A percentile compares a stretch with the other conserved stretches of the same genome.
These are phyloP conservation scores for Ustilago loliicola DNA, from an alignment of 1,284 basidiomycete species.

Conservation along the genomic window DNA sequence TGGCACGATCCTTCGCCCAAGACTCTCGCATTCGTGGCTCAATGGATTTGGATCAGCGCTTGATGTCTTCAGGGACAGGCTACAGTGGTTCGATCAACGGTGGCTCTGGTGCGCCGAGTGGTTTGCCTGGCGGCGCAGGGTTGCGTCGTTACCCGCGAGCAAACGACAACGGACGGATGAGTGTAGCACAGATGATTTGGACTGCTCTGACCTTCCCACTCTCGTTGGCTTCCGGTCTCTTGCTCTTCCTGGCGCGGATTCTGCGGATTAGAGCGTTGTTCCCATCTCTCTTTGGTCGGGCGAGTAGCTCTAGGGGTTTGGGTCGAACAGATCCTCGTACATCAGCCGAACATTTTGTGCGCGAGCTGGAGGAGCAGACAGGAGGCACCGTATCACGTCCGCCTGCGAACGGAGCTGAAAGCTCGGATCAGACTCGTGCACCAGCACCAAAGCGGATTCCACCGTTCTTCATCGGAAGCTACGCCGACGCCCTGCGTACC, in stretches of 20 bases:
- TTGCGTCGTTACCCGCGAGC: constrained; percentile 28
- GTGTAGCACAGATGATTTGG: constrained; percentile 50
- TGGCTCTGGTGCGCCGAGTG: constrained; percentile 25
- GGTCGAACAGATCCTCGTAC: constrained; percentile 35
- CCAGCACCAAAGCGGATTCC: constrained; percentile 41
- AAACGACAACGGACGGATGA: constrained; percentile 9
- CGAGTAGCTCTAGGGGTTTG: not conserved
- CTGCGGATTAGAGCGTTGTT: constrained; percentile 38
- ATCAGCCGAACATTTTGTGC: constrained; percentile 43
- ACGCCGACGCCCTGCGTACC: constrained; percentile 81
- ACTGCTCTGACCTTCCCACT: constrained; percentile 52
- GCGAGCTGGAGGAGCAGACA: constrained; percentile 49
- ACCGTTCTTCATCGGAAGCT: constrained; percentile 81
- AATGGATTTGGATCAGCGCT: constrained; percentile 28
- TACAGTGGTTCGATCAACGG: not conserved
- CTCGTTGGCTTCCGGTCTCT: constrained; percentile 43
- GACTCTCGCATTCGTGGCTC: constrained; percentile 30
- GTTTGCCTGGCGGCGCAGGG: constrained; percentile 36
- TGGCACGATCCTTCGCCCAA: constrained; percentile 46
- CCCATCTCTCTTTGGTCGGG: constrained; percentile 31
- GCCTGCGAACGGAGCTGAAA: not conserved
- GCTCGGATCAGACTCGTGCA: constrained; percentile 10
- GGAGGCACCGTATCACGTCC: constrained; percentile 28
- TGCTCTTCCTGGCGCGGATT: constrained; percentile 48
- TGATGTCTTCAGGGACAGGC: constrained; percentile 2